Conservation (phyloP, 2,329 filamentous ascomycete genomes). For the Phaeosphaeriaceae sp. region DNA sequence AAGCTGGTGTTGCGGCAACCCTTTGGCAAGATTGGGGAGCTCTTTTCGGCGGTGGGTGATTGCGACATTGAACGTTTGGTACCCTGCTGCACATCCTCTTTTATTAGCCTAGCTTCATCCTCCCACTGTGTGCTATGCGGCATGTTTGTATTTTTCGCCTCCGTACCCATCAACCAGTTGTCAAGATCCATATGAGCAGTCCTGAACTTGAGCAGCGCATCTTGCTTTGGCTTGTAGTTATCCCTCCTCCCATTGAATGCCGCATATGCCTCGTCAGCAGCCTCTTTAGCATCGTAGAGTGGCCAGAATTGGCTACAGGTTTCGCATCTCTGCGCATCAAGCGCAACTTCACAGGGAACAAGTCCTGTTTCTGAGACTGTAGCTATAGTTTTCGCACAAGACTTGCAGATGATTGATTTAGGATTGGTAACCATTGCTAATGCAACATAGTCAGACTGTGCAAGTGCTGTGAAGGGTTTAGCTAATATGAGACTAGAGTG, state of each 20-base stretch:
- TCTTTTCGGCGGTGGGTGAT: slow-evolving; percentile 6
- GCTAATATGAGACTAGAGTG: no score
- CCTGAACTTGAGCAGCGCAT: slow-evolving; percentile 20
- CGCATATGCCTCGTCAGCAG: slow-evolving; percentile 20
- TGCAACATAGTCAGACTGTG: no score
- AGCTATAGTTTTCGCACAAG: slow-evolving; percentile 15
- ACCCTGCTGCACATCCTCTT: slow-evolving; percentile 3
- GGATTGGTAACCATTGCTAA: neutral
- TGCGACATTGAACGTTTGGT: slow-evolving; percentile 14
- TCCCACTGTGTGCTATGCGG: slow-evolving; percentile 1
- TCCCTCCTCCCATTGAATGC: slow-evolving; percentile 16
- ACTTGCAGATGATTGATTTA: slow-evolving; percentile 9
- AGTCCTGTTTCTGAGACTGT: slow-evolving; percentile 17
- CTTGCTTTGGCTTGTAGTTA: slow-evolving; percentile 14
- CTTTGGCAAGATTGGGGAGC: neutral
- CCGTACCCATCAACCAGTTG: slow-evolving; percentile 34
- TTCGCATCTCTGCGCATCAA: slow-evolving; percentile 15
- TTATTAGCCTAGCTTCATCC: neutral
- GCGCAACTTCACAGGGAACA: slow-evolving; percentile 1
- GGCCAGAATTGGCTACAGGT: slow-evolving; percentile 23
- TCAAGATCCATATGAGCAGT: slow-evolving; percentile 26
- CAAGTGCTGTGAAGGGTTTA: no score
- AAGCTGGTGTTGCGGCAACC: no score
- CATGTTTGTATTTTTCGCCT: slow-evolving; percentile 9
- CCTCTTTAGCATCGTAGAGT: slow-evolving; percentile 18